Percentiles rank a stretch among this genome's conserved stretches.
Evolutionary conservation across 1,284 basidiomycete genomes (phyloP).

Genomic region (Ceratobasidium sp.): DNA sequence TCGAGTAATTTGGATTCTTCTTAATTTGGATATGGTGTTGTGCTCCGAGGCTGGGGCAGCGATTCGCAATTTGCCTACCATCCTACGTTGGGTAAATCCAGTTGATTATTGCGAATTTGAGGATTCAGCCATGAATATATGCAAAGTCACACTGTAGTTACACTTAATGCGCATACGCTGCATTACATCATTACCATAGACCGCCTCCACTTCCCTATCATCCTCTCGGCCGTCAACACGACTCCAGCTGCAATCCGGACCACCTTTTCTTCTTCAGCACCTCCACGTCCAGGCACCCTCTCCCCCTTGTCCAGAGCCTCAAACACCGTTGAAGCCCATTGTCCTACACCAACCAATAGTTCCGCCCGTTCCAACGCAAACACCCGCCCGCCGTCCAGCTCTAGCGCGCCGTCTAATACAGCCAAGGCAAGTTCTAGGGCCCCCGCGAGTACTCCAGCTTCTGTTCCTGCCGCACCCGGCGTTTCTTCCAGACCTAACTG

Average conservation of each 20-base stretch:
- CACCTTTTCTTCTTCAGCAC: constrained; percentile 63
- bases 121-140: no score
- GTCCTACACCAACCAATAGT: constrained; percentile 75
- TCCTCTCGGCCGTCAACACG: constrained; percentile 79
- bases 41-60: no score
- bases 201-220: constrained; percentile 78
- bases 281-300: constrained; percentile 71
- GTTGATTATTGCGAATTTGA: no score
- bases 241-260: constrained; percentile 81
- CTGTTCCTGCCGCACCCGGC: constrained; percentile 56
- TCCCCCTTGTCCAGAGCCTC: constrained; percentile 71
- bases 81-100: no score
- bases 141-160: no score
- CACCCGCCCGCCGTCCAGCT: constrained; percentile 78
- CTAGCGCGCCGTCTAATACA: constrained; percentile 76
- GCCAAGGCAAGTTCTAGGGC: constrained; percentile 82
- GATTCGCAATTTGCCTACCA: no score
- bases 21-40: no score
- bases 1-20: no score
- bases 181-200: constrained; percentile 64
- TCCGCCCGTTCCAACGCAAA: constrained; percentile 79
- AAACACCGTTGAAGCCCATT: constrained; percentile 84
- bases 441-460: constrained; percentile 76
- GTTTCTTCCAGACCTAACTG: constrained; percentile 52
- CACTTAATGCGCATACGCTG: background rate